A percentile compares a stretch with the other conserved stretches of the same genome.
phyloP scores from a whole-genome alignment of 257 asterid genomes.

The Nicotiana paniculata region DNA sequence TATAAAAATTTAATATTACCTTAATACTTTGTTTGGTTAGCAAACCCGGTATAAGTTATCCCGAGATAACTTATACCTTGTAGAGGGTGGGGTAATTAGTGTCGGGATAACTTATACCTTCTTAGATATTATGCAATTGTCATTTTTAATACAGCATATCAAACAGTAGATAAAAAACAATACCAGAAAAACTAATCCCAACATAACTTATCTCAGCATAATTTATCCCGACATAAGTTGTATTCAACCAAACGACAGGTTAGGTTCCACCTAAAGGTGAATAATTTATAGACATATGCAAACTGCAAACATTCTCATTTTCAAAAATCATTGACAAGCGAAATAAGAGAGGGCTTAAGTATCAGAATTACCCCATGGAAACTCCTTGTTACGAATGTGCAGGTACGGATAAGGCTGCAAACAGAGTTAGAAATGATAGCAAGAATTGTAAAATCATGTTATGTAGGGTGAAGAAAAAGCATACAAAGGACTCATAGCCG shows the following conservation, averaged over 20 bases:
- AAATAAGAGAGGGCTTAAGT: not conserved
- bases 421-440: not conserved
- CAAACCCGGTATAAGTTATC: too few species aligned
- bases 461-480: not conserved
- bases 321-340: not conserved
- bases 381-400: conserved; percentile 76
- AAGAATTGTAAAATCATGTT: not conserved
- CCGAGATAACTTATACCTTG: too few species aligned
- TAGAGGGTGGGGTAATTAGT: too few species aligned
- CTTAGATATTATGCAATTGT: too few species aligned
- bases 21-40: too few species aligned
- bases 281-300: not conserved
- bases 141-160: too few species aligned
- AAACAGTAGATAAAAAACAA: too few species aligned
- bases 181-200: too few species aligned
- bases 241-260: not conserved
- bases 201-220: too few species aligned
- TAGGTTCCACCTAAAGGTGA: not conserved
- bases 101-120: too few species aligned
- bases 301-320: not conserved
- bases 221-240: too few species aligned
- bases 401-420: conserved; percentile 66
- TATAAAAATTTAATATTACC: too few species aligned
- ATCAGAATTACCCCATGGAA: conserved; percentile 60
- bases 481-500: not conserved